Base-by-base conservation (phyloP, 768 basidiomycete species). In the Boletus fagicola region DNA sequence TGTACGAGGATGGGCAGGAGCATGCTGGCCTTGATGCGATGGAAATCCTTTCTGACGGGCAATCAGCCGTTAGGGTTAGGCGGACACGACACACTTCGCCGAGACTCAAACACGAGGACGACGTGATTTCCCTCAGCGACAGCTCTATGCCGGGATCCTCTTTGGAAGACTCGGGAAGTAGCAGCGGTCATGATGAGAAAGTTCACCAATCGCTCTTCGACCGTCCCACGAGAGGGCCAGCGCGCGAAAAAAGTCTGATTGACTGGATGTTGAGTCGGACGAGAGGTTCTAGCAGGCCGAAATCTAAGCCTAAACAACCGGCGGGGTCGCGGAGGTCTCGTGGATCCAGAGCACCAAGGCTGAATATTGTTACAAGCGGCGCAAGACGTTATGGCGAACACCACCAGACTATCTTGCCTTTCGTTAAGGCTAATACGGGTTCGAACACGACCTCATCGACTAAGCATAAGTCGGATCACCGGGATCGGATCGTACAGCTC, bases 221-320 rank as follows among this genome's bases (percentile, higher is more conserved):
- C 16, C 62, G 51, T 43, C 64, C 58, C 2, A 22, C 38, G 28
- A 68, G 63, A 53, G 64, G 59, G 10, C 66, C 68, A 22, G 68
- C 65, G 26, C 70, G 63, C 53, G 76, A 73, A 68, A 78, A 66
- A 67, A 83, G 76, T 63, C 67, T 87, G 51, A 87, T 90, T 47
- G 85, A 90, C 61, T 83, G 83, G 67, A 90, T 90, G 88, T 64
- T 90, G 48, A 74, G 76, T 15, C 76, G 80, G 47, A 78, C 79
- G 2, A 59, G 68, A 61, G 54, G 53, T 36, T 31, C 61, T 67
- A 53, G 38, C 16, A 48, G 39, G 52, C 40, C 56, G 44, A 54
- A 68, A 40, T 10, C 61, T 40, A 65, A 53, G 56, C 22, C 15
- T 9, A 63, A 66, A 53, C 55, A 62, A 36, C 33, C 62, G 24